Percentiles rank a stretch among this genome's conserved stretches.
Conservation (phyloP, 306 rosid species). For the Malus sieversii region DNA sequence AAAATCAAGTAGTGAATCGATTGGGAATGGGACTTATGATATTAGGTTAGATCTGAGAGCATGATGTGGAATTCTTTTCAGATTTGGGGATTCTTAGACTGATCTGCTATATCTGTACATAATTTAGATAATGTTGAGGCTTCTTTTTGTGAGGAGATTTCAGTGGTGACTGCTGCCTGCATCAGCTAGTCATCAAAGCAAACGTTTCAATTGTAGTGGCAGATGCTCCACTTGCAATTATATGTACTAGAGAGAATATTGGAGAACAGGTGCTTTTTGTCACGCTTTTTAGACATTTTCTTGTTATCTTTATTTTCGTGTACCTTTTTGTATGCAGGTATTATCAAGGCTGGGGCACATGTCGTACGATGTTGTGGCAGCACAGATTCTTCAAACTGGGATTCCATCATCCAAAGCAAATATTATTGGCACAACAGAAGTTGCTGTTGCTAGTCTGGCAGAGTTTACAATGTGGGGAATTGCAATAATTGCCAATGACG, state of each 20-base stretch:
- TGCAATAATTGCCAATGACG: slow-evolving; percentile 80
- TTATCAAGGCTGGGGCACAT: slow-evolving; percentile 86
- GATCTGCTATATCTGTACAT: neutral
- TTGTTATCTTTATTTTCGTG: neutral
- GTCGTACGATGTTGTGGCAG: slow-evolving; percentile 92
- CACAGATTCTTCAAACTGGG: slow-evolving; percentile 89
- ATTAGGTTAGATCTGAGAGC: neutral
- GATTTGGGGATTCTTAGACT: neutral
- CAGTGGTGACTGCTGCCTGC: neutral
- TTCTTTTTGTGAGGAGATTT: neutral
- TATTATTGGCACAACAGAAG: slow-evolving; percentile 88
- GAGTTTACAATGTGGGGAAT: slow-evolving; percentile 84
- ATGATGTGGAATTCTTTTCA: neutral
- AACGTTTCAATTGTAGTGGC: neutral
- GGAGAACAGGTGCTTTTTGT: neutral
- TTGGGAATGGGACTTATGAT: neutral
- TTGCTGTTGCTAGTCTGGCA: slow-evolving; percentile 90
- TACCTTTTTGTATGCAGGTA: slow-evolving; percentile 42
- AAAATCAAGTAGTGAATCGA: neutral
- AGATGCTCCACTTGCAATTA: neutral
- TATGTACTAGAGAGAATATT: neutral
- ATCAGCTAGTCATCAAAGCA: neutral
- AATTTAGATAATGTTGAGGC: neutral
- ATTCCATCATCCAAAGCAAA: slow-evolving; percentile 93
- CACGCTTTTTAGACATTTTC: neutral